Evolutionary conservation across 2,329 filamentous ascomycete genomes (phyloP), one percentile per base, ranked within the genome.

Genomic region (Epichloe amarillans): DNA sequence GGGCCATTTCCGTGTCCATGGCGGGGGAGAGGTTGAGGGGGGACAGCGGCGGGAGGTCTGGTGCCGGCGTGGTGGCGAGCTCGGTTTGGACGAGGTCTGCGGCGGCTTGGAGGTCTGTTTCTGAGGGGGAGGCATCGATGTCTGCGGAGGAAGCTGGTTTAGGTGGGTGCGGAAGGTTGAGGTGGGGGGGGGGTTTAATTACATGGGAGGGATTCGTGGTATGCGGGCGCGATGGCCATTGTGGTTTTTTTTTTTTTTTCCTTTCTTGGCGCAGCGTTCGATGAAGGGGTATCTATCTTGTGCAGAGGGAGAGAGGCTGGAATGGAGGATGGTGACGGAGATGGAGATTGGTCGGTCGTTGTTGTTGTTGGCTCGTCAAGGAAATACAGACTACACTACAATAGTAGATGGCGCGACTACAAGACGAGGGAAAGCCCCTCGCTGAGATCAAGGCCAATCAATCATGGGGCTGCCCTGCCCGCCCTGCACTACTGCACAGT

Each of bases 131-230:
- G 17, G 74, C 62, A 70, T 98, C 91, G 66, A 97, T 84, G 69
- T 95, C 88, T 94, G 30, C 30, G 30, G 30, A 10, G 26, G 26
- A 8, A 4, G 0, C 19, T 30, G 3, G 10, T 30, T 30, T 30
- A 10, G 30, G 8, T 11, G 8, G 3, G 26, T 26, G 23, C 23
- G 7, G 26, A 26, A 2, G 26, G 10, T 30, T 1, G 3, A 6
- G 5, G 21, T 3, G 21, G 3, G 4, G 5, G 26, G 37, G 26
- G 3, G 12, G 5, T 30, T 30, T 12, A 8, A 8, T 15, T 77
- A 89, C 86, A 91, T 46, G 87, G 86, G 21, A 94, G 80, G 21
- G 85, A 88, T 64, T 93, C 86, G 69, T 89, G 84, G 54, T 83
- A 71, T 49, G 68, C 69, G 47, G 66, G 62, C 40, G 59, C 57